These are phyloP conservation scores for Rhodotorula glutinis DNA, from an alignment of 1,284 basidiomycete genomes.

Conservation along the genomic window DNA sequence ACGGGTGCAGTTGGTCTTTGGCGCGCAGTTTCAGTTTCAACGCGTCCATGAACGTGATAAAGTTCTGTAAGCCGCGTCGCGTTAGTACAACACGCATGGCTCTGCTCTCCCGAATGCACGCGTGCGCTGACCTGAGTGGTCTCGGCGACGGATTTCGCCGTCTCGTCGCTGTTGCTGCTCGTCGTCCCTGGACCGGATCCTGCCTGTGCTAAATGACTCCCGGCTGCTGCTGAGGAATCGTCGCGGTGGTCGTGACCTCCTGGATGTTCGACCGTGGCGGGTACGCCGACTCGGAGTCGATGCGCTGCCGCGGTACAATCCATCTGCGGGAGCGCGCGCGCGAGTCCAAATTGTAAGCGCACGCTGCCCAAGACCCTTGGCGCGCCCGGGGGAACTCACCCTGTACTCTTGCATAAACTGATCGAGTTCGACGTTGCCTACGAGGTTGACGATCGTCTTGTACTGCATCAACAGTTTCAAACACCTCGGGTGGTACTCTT, in stretches of 20 bases:
- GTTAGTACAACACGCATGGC: background rate
- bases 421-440: constrained; percentile 76
- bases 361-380: too few relatives aligned
- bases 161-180: constrained; percentile 61
- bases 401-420: constrained; percentile 87
- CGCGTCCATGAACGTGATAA: constrained; percentile 99
- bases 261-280: constrained; percentile 92
- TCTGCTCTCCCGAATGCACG: too few relatives aligned
- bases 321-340: constrained; percentile 78
- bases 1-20: constrained; percentile 94
- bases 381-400: too few relatives aligned
- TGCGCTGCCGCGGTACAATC: constrained; percentile 90
- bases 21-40: constrained; percentile 86
- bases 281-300: constrained; percentile 84
- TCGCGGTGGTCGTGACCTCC: background rate
- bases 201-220: too few relatives aligned
- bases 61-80: constrained; percentile 69
- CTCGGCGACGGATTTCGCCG: constrained; percentile 96
- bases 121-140: constrained; percentile 78
- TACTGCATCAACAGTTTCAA: constrained; percentile 88
- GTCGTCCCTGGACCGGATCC: too few relatives aligned
- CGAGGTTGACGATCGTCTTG: constrained; percentile 92
- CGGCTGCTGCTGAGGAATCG: too few relatives aligned
- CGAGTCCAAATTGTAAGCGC: too few relatives aligned
- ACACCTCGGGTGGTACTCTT: constrained; percentile 95